Percentiles rank a stretch among this genome's conserved stretches.
These are phyloP conservation scores for Acrodontium crateriforme DNA, from an alignment of 2,329 filamentous ascomycete species.

Conservation along the genomic window DNA sequence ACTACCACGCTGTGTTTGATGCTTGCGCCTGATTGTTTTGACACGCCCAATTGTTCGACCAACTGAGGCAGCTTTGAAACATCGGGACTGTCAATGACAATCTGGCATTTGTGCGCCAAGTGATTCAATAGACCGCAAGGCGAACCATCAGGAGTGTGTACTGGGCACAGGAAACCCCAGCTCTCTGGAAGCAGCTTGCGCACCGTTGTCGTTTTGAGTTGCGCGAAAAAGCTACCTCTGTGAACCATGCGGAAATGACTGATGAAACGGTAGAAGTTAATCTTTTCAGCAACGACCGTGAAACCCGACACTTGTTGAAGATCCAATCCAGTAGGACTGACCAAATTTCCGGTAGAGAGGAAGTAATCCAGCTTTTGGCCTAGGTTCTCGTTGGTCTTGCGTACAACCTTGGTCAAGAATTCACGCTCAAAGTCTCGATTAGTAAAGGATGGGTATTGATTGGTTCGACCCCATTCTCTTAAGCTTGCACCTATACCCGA, in stretches of 20 bases:
- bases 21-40: conserved; percentile 60
- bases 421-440: conserved; percentile 66
- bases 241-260: conserved; percentile 99
- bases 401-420: conserved; percentile 64
- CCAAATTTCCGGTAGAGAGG: conserved; percentile 84
- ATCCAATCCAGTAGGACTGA: conserved; percentile 83
- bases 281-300: conserved; percentile 93
- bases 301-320: conserved; percentile 90
- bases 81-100: conserved; percentile 64
- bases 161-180: conserved; percentile 95
- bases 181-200: conserved; percentile 90
- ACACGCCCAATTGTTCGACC: conserved; percentile 66
- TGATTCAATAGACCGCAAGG: conserved; percentile 94
- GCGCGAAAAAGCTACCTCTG: conserved; percentile 95
- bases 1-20: conserved; percentile 75
- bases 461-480: conserved; percentile 40
- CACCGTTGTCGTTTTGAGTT: conserved; percentile 92
- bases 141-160: conserved; percentile 91
- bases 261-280: conserved; percentile 97
- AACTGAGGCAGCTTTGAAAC: conserved; percentile 60
- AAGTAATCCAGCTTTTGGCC: conserved; percentile 87
- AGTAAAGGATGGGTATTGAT: conserved; percentile 47
- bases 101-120: conserved; percentile 84
- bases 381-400: conserved; percentile 74
- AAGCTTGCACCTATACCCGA: conserved; percentile 38